Evolutionary conservation across 2,329 filamentous ascomycete genomes (phyloP), one percentile per base, ranked within the genome.

Genomic region (Huntiella bhutanensis): DNA sequence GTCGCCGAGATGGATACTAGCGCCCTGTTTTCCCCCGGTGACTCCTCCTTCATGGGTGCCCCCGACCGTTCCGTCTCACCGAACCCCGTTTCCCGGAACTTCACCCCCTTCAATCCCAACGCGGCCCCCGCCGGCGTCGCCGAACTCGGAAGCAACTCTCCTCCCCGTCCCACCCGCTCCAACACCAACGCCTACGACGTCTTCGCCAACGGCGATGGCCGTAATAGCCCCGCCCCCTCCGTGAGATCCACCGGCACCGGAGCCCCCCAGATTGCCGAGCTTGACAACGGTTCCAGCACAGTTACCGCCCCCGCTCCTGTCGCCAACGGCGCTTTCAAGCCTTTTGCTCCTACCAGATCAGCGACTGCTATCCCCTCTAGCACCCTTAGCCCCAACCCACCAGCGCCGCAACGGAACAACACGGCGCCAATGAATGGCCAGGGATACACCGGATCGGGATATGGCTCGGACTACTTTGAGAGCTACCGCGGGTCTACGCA

Each of bases 331-430:
- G 35, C 28, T 12, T 46, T 40, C 8, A 34, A 45, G 32, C 48
- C 44, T 17, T 46, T 46, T 7, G 35, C 54, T 35, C 47, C 54
- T 16, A 48, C 47, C 3, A 48, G 49, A 12, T 50, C 51, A 3
- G 47, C 50, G 22, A 55, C 56, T 5, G 16, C 34, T 8, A 10
- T 39, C 5, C 15, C 43, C 2, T n/a, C 41, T 8, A 22, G 32
- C 12, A 33, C 4, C 5, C 41, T 35, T 6, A 41, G 32, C 5
- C 12, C 46, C n/a, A 35, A 33, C 15, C 11, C 35, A 10, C 58
- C 60, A 34, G 54, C 61, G 22, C 64, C 64, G 1, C 61, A 62
- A 51, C 60, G 68, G 43, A 68, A 64, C 47, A 62, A 69, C 61
- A 69, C 67, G 16, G 64, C 62, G 3, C 64, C 64, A 53, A 40